phyloP scores from a whole-genome alignment of 1,284 basidiomycete species.

The Cutaneotrichosporon sp. region DNA sequence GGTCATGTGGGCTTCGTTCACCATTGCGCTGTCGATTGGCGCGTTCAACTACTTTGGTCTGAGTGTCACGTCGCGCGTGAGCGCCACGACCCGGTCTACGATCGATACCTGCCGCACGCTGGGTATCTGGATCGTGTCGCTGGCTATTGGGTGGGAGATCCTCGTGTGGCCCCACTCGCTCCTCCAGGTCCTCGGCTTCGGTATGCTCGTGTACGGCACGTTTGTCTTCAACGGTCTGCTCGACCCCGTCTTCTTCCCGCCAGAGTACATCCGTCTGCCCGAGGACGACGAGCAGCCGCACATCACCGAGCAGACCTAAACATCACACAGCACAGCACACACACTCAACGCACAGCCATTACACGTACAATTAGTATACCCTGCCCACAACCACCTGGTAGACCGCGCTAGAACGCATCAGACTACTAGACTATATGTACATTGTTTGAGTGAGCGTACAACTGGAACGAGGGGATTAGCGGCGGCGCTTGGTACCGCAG shows the following conservation, averaged over 20 bases:
- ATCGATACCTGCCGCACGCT: slow-evolving; percentile 96
- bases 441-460: no score
- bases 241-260: slow-evolving; percentile 57
- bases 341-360: background rate
- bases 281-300: slow-evolving; percentile 19
- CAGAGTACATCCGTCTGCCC: slow-evolving; percentile 30
- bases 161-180: slow-evolving; percentile 76
- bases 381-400: no score
- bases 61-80: slow-evolving; percentile 83
- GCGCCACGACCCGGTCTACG: slow-evolving; percentile 79
- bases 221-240: slow-evolving; percentile 65
- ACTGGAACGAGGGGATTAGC: no score
- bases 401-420: no score
- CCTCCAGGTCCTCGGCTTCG: slow-evolving; percentile 84
- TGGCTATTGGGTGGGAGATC: slow-evolving; percentile 86
- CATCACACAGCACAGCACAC: background rate
- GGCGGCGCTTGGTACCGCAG: no score
- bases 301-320: background rate
- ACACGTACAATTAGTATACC: background rate
- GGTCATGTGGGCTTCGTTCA: slow-evolving; percentile 71
- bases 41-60: slow-evolving; percentile 95
- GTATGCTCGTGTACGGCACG: slow-evolving; percentile 65
- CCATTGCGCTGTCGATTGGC: slow-evolving; percentile 77
- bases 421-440: no score
- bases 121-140: slow-evolving; percentile 68